Evolutionary conservation across 192 early-diverging fungal genomes (phyloP), one percentile per base, ranked within the genome.

Genomic region (Rhizophagus clarus): DNA sequence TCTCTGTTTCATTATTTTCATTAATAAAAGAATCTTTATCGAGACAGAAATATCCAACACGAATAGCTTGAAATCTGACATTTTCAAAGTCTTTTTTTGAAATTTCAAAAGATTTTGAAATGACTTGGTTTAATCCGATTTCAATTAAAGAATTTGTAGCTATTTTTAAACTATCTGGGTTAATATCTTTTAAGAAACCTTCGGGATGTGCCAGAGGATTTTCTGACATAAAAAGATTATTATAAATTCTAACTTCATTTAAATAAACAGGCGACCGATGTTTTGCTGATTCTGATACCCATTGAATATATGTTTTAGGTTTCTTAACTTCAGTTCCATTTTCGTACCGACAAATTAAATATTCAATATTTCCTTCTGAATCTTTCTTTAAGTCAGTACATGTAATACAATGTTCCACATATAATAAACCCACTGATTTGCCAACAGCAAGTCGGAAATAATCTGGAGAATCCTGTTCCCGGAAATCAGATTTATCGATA

Each of bases 221-320:
- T 66, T 88, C 88, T 79, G 98, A 97, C 73, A 91, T 84, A 89
- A 99, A 99, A 26, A 99, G 89, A 69, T 90, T 90, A 28, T 91
- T 88, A 88, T 96, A 98, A 45, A 95, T 83, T 63, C 95, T 90
- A 20, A 96, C 88, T 85, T 99, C 95, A 77, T 90, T 87, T 61
- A 98, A 81, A 32, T 86, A 84, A 22, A 98, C 92, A 22, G 98
- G 96, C 10, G 95, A 97, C 32, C 89, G 87, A 81, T 93, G 94
- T 79, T 91, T 90, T 42, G 90, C 88, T 29, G 93, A 95, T 77
- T 98, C 92, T 51, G 95, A 95, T 31, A 99, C 89, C 98, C 98
- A 99, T 83, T 99, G 98, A 87, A 99, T 98, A 85, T 94, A 99
- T 3, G 98, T 93, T 90, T 98, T 99, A 73, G 98, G 96, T 87